Base-by-base conservation (phyloP, 2,329 filamentous ascomycete species). In the Cytospora piceae region DNA sequence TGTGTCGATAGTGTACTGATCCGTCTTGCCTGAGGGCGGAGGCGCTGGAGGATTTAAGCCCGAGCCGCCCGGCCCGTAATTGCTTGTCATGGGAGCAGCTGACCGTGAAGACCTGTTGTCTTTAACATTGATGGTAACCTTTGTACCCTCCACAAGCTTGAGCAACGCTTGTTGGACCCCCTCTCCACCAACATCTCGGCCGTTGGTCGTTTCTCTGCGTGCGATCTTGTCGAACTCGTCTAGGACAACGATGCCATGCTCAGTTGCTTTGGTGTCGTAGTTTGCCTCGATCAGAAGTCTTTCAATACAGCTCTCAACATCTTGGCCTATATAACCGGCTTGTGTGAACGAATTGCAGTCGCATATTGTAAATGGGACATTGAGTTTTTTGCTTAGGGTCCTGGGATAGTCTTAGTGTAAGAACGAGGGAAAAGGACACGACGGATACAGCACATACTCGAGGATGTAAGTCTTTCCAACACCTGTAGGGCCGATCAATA, bases 221-320 rank as follows among this genome's bases (percentile, higher is more conserved):
- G 95, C 94, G 66, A 98, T 94, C 79, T 99, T 99, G 81, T 99
- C 95, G 63, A 99, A 93, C 78, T 99, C 95, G 72, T 99, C 95
- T 24, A 99, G 83, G 64, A 96, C 95, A 56, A 99, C 93, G 64
- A 99, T 98, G 6, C 95, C 95, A 61, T 92, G 87, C 75, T 99
- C 94, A 9, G 93, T 90, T 63, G 90, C 88, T 66, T 88, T 87
- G 32, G 95, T 87, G 71, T 96, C 91, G 76, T 96, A 96, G 75
- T 96, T 94, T 11, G 94, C 89, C 66, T 96, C 93, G 63, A 96
- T 91, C 12, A 99, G 83, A 31, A 99, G 83, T 54, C 95, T 86
- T 73, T 97, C 93, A 51, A 99, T 93, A 72, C 94, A 97, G 0
- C 92, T 90, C 75, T 99, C 95, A n/a, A 94, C 94, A 74, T 99